These are phyloP conservation scores for Megacollybia marginata DNA, from an alignment of 768 basidiomycete species.

Conservation along the genomic window DNA sequence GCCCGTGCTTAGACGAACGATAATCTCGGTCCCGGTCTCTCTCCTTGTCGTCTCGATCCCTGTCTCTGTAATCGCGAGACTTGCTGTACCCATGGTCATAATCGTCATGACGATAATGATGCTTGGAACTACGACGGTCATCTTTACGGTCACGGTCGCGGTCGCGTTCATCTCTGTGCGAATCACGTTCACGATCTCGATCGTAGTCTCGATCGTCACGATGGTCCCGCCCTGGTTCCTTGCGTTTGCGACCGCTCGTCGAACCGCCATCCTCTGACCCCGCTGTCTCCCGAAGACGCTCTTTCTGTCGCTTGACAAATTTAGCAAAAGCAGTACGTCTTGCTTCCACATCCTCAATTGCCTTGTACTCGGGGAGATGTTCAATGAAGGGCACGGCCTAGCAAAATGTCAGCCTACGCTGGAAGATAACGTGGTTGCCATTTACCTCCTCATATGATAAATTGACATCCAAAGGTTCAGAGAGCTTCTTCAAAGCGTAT, in stretches of 20 bases:
- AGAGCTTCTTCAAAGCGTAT: conserved; percentile 87
- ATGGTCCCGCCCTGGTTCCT: conserved; percentile 51
- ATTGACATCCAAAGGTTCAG: conserved; percentile 72
- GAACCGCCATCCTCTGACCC: conserved; percentile 79
- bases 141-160: conserved; percentile 21
- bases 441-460: conserved; percentile 76
- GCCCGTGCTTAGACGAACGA: conserved; percentile 30
- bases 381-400: conserved; percentile 73
- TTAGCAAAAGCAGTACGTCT: conserved; percentile 79
- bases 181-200: conserved; percentile 26
- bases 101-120: conserved; percentile 45
- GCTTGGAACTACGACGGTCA: conserved; percentile 30
- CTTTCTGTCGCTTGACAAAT: conserved; percentile 89
- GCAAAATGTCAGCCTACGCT: conserved; percentile 4
- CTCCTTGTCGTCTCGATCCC: conserved; percentile 29
- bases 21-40: conserved; percentile 29
- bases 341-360: conserved; percentile 82
- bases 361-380: conserved; percentile 80
- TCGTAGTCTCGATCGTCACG: conserved; percentile 28
- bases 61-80: conserved; percentile 34
- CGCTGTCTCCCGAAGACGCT: conserved; percentile 66
- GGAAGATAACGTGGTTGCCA: conserved; percentile 2
- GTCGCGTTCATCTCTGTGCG: conserved; percentile 28
- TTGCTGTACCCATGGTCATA: conserved; percentile 30
- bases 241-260: conserved; percentile 72